These are phyloP conservation scores for Didymosphaeria variabile DNA, from an alignment of 2,329 filamentous ascomycete species.

Conservation along the genomic window DNA sequence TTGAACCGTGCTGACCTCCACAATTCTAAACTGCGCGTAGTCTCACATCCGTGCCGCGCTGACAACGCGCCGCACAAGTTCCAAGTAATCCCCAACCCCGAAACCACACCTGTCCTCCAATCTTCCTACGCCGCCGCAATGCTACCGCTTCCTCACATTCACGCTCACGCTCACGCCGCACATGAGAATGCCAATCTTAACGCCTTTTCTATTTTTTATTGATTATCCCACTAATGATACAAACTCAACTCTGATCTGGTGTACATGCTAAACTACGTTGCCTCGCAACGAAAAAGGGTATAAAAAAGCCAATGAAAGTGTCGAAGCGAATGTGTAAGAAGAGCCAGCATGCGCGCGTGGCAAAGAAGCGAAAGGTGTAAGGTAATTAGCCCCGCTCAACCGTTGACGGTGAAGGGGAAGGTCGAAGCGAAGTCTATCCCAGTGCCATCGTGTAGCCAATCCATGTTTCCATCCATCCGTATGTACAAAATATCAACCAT, in stretches of 20 bases:
- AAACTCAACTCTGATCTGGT: neutral
- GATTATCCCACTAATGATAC: conserved; percentile 9
- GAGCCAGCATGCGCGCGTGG: neutral
- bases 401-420: neutral
- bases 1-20: too few relatives aligned
- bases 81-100: too few relatives aligned
- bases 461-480: conserved; percentile 5
- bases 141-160: too few relatives aligned
- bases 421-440: conserved; percentile 12
- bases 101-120: too few relatives aligned
- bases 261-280: neutral
- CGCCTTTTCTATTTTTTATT: conserved; percentile 1
- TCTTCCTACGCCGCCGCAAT: too few relatives aligned
- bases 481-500: conserved; percentile 15
- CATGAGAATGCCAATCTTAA: neutral
- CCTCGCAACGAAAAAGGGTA: neutral
- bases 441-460: neutral
- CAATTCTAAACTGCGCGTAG: too few relatives aligned
- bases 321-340: conserved; percentile 2
- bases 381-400: conserved; percentile 6
- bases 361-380: neutral
- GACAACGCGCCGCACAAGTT: too few relatives aligned
- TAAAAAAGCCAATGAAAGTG: conserved; percentile 10
- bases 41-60: too few relatives aligned
- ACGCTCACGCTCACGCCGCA: neutral